Evolutionary conservation across 495 filamentous ascomycete genomes (phyloP), one percentile per base, ranked within the genome.

Genomic region (Pseudotulostoma volvatum): DNA sequence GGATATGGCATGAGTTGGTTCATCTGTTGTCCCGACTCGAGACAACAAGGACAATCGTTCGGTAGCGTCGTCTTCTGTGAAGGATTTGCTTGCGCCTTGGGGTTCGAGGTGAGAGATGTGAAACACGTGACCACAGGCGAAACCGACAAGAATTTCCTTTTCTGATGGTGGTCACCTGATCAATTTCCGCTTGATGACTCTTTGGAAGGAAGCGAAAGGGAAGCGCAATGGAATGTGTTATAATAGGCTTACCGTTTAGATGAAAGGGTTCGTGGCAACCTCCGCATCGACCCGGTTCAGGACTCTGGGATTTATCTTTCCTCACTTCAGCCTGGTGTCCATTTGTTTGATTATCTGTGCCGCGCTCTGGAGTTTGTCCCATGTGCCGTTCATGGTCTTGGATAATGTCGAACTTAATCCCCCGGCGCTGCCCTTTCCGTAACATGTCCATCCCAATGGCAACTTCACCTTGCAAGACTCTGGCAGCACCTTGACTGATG

Each of bases 51-150:
- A 55, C 17, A 57, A 45, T 11, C 54, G 47, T 1, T 57, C 57
- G 3, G 54, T 61, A 7, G 51, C 52, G 28, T 50, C 46, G n/a
- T 43, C 49, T 16, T 17, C 18, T 23, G 42, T 34, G 4, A 37
- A 21, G 8, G 38, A 16, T 58, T 55, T 1, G 63, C 58, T 4
- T 58, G 46, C 8, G 63, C 59, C 20, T 38, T 51, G 20, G 38
- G 73, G 34, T 33, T 66, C 68, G 9, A 97, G 59, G 49, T 93
- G 90, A 7, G 74, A 67, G 4, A 95, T 64, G 46, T 97, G 90
- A 58, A 87, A 97, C 20, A 87, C 71, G 49, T 97, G 87, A 1
- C 82, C 79, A 55, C 90, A 97, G 3, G 82, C 81, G 45, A 95
- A 97, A 20, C 82, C 86, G 5, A 96, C 70, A 7, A 97, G 73